Evolutionary conservation across 108 stramenopile species (phyloP).

Genomic region (Epithemia pelagica): DNA sequence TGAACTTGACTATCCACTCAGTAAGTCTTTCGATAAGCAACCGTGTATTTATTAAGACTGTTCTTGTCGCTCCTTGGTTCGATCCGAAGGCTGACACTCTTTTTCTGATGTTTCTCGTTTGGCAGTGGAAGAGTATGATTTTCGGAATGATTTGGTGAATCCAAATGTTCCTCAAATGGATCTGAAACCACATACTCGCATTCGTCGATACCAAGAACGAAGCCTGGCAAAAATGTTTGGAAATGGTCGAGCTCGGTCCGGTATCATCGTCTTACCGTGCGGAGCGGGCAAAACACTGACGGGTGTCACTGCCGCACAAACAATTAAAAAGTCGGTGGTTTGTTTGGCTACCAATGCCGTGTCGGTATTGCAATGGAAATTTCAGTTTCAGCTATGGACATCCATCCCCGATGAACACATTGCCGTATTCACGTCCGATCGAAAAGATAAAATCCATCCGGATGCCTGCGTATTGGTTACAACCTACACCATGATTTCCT

Average conservation of each 20-base stretch:
- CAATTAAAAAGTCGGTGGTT: constrained; percentile 91
- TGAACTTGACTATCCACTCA: constrained; percentile 78
- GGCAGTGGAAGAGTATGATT: constrained; percentile 98
- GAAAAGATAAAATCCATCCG: constrained; percentile 86
- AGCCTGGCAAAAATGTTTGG: constrained; percentile 96
- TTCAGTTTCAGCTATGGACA: constrained; percentile 90
- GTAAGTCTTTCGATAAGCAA: no score
- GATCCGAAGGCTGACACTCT: no score
- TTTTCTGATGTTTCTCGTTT: not conserved
- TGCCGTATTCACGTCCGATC: constrained; percentile 87
- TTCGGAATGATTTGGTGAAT: constrained; percentile 82
- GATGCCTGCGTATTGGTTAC: constrained; percentile 91
- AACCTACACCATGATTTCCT: constrained; percentile 97
- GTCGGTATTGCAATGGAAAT: constrained; percentile 96
- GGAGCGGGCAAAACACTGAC: constrained; percentile 98
- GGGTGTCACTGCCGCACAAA: constrained; percentile 96
- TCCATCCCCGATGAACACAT: constrained; percentile 87
- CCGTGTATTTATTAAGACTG: no score
- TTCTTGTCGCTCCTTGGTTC: no score
- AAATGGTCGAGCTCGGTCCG: constrained; percentile 96
- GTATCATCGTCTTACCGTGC: constrained; percentile 99
- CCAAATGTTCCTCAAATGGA: constrained; percentile 82
- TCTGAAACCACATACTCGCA: constrained; percentile 89
- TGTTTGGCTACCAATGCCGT: constrained; percentile 95
- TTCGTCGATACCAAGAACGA: constrained; percentile 96